These are phyloP conservation scores for Dothideomycetes sp. DNA, from an alignment of 2,329 filamentous ascomycete species.

Conservation along the genomic window DNA sequence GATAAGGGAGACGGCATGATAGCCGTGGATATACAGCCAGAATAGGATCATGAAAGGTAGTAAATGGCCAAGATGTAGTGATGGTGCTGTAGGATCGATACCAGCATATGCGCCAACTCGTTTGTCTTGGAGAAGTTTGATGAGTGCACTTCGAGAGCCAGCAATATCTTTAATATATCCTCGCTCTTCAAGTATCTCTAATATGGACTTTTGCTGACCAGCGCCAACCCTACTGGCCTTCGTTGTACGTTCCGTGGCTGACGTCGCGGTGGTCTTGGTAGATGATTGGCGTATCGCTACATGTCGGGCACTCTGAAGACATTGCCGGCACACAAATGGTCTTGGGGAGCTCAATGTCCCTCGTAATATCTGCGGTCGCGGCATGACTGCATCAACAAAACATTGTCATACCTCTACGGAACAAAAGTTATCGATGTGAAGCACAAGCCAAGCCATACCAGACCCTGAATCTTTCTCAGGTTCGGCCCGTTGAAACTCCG, in stretches of 20 bases:
- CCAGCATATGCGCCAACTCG: slow-evolving; percentile 68
- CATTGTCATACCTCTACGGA: too few relatives aligned
- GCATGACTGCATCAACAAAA: background rate
- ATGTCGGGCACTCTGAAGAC: background rate
- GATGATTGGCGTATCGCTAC: background rate
- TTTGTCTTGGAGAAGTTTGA: slow-evolving; percentile 52
- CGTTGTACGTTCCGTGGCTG: background rate
- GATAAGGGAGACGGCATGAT: slow-evolving; percentile 54
- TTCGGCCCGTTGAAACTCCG: too few relatives aligned
- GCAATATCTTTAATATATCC: slow-evolving; percentile 65
- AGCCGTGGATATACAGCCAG: slow-evolving; percentile 72
- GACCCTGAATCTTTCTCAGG: background rate
- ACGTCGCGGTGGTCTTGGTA: background rate
- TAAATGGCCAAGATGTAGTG: slow-evolving; percentile 70
- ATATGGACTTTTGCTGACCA: background rate
- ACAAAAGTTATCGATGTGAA: too few relatives aligned
- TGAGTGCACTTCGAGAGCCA: slow-evolving; percentile 45
- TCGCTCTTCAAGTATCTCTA: slow-evolving; percentile 51
- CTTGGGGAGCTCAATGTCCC: background rate
- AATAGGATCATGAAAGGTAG: slow-evolving; percentile 74
- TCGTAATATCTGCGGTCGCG: background rate
- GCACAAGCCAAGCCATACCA: background rate
- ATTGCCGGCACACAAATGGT: background rate
- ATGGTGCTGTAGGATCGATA: slow-evolving; percentile 70
- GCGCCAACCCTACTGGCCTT: background rate